Evolutionary conservation across 1,284 basidiomycete genomes (phyloP), one percentile per base, ranked within the genome.

Genomic region (Ganoderma leucocontextum): DNA sequence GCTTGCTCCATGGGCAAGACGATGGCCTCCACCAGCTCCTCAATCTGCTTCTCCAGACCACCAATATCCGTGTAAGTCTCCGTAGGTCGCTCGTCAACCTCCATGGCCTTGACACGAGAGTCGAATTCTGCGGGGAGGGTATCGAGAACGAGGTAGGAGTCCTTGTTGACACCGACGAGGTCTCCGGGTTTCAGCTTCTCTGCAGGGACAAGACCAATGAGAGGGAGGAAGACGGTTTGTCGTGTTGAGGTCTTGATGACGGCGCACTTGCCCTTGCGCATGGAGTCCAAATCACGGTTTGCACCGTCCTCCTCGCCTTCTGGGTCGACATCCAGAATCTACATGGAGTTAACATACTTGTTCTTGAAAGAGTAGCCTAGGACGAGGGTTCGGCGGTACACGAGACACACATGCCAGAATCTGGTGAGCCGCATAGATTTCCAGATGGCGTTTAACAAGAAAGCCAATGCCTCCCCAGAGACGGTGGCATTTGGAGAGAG

Each of bases 221-320:
- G 90, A 9, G 98, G 97, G 25, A 99, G 89, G 85, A 99, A 99
- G 64, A 99, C 96, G 53, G 98, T 99, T 85, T 97, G 95, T 69
- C 98, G 91, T 6, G 97, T 99, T 0, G 95, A 97, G 1, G 97
- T 99, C 84, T 99, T 99, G 85, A 99, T 97, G 63, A 99, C 97
- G 7, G 97, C 98, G 76, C 96, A 98, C 85, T 99, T 98, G 55
- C 96, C 95, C 82, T 96, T 96, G 73, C 96, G 93, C 85, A 95
- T 94, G 22, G 94, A 94, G 79, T 98, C 95, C 64, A 97, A 84
- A 80, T 99, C 97, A 75, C 95, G 93, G 75, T 95, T 95, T 22
- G 96, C 96, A 60, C 96, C 97, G 69, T 97, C 95, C 77, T 97
- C 95, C 80, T 97, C 93, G 65, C 89, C 91, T 79, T 97, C 95